Base-by-base conservation (phyloP, 2,329 filamentous ascomycete genomes). In the Chrysosporium queenslandicum region DNA sequence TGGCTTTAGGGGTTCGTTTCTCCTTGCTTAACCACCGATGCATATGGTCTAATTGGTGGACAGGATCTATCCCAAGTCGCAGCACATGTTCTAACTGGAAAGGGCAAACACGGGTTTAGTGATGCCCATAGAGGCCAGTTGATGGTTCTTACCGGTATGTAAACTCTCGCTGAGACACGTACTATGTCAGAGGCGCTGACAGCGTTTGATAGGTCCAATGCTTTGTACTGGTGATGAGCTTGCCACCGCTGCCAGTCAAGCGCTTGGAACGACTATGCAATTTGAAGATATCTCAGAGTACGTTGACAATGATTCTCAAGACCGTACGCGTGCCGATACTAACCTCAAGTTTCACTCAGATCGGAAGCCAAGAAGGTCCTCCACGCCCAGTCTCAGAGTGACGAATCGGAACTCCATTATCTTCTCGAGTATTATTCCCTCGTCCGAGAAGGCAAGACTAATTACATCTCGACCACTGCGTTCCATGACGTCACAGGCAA, bases 401-500 rank as follows among this genome's bases (percentile, higher is more conserved):
- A 70, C 51, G 58, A 63, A 2, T 68, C 70, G 0, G 74, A 77
- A 61, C 65, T 70, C 50, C 58, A 75, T 58, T 76, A 74, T 56
- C 58, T 77, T 4, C 67, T 77, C 4, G 74, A 78, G 56, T 77
- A 77, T 61, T 77, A 76, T 62, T 72, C 71, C 40, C 64, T 78
- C 7, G 74, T 77, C 8, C 67, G 73, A 42, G 74, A 76, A 57
- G 75, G 75, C 16, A 77, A 77, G 66, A 75, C 74, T 0, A 78
- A 77, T 60, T 77, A 77, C 60, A 73, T 78, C 56, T 65, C 74
- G 1, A 77, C 75, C 0, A 71, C 69, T 2, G 69, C 74, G 0
- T 78, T 77, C 57, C 70, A 74, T 50, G 68, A 77, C 50, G 68
- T 77, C 27, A 77, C 74, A 1, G 72, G 71, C 3, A 56, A 61